Base-by-base conservation (phyloP, 495 filamentous ascomycete species). In the Aeminium ludgeri region DNA sequence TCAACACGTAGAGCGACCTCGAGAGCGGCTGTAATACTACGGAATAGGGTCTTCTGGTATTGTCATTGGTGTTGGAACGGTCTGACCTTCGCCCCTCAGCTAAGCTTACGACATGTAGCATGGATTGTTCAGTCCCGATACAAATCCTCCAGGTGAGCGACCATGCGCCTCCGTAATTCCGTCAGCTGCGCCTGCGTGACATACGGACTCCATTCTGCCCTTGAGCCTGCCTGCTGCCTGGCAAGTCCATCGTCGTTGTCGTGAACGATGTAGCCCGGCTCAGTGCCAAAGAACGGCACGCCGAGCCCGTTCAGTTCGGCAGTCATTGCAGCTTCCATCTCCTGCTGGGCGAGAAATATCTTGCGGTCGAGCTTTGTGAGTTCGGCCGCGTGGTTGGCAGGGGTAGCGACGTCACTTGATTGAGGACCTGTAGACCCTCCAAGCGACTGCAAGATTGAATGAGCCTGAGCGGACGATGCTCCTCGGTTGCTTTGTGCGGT, bases 211-310 rank as follows among this genome's bases (percentile, higher is more conserved):
- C 33, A 50, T n/a, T 46, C 47, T 15, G 41, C 8, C 23, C 36
- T 20, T 38, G 35, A 50, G 23, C 19, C 34, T 36, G 23, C 4
- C 3, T 25, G 23, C 3, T 25, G 23, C 23, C 4, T 8, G 8
- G 3, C 23, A 25, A 25, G 23, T 8, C 23, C 8, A 4, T 25
- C 23, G 23, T 25, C 23, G 23, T 25, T 25, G 23, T 25, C 23
- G 23, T 3, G 23, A 25, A 25, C 23, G 23, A 25, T 25, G 8
- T 25, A 4, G 8, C 23, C 3, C 23, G 8, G 8, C 31, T 57
- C 60, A 8, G 67, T 60, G 29, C 63, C 66, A 53, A 82, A 84
- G 52, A 82, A 82, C 0, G 79, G 79, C 27, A 82, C 71, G 3
- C 68, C 67, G 40, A 80, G 51, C 6, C 49, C 60, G 28, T 65